Conservation (phyloP, 768 basidiomycete genomes). For the Phaffia australis region DNA sequence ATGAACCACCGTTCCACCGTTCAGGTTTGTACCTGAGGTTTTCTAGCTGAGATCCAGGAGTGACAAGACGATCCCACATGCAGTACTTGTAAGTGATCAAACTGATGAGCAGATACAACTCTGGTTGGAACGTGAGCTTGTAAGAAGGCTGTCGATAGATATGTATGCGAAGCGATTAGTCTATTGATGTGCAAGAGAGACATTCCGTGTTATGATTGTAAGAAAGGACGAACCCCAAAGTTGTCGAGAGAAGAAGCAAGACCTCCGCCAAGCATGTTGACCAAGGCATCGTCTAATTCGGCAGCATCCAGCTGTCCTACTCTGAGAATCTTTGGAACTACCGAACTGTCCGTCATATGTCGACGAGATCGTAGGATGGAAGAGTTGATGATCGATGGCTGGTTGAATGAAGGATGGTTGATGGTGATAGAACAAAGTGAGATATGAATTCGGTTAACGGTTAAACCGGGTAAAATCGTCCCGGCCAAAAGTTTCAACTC, state of each 20-base stretch:
- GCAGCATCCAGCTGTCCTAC: constrained; percentile 19
- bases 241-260: constrained; percentile 19
- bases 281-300: constrained; percentile 23
- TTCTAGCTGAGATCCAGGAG: constrained; percentile 60
- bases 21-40: constrained; percentile 33
- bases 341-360: too few species aligned
- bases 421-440: too few species aligned
- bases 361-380: too few species aligned
- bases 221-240: constrained; percentile 14
- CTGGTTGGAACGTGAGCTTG: constrained; percentile 27
- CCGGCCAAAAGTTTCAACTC: too few species aligned
- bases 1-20: constrained; percentile 8
- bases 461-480: too few species aligned
- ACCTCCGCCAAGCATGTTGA: constrained; percentile 12
- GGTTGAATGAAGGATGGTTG: too few species aligned
- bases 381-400: too few species aligned
- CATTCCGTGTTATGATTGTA: too few species aligned
- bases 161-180: neutral
- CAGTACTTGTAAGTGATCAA: constrained; percentile 69
- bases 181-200: neutral
- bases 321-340: neutral
- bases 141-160: neutral
- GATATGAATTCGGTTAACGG: too few species aligned
- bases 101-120: constrained; percentile 42
- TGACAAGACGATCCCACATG: constrained; percentile 69